phyloP scores from a whole-genome alignment of 768 basidiomycete genomes.

The Mycena latifolia region DNA sequence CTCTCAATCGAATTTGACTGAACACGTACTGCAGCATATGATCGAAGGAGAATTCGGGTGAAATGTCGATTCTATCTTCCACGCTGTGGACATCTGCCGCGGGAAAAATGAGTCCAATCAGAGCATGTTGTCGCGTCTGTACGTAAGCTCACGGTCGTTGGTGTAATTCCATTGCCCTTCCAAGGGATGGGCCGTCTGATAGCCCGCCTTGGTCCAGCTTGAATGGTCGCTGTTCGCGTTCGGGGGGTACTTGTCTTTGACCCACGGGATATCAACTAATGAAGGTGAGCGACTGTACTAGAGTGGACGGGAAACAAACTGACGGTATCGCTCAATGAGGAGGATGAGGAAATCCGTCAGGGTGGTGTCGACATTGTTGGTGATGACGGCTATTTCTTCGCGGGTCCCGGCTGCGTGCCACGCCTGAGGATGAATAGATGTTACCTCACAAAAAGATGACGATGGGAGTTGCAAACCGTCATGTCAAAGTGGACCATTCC shows the following conservation, averaged over 20 bases:
- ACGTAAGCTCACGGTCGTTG: too few species aligned
- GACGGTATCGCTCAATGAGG: constrained; percentile 32
- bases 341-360: constrained; percentile 28
- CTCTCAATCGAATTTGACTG: too few species aligned
- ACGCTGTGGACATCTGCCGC: constrained; percentile 28
- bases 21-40: constrained; percentile 37
- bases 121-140: neutral
- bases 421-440: constrained; percentile 3
- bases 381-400: constrained; percentile 31
- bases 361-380: constrained; percentile 8
- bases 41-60: constrained; percentile 55
- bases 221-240: constrained; percentile 41
- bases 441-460: neutral
- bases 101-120: too few species aligned
- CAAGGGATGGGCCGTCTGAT: too few species aligned
- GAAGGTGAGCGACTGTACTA: neutral
- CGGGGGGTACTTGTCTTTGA: constrained; percentile 15
- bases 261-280: constrained; percentile 35
- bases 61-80: constrained; percentile 34
- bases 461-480: constrained; percentile 20
- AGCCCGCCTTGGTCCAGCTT: constrained; percentile 67
- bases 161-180: too few species aligned
- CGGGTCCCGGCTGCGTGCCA: constrained; percentile 24
- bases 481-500: too few species aligned
- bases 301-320: neutral